phyloP scores from a whole-genome alignment of 2,329 filamentous ascomycete genomes.

The Chalara sp. region DNA sequence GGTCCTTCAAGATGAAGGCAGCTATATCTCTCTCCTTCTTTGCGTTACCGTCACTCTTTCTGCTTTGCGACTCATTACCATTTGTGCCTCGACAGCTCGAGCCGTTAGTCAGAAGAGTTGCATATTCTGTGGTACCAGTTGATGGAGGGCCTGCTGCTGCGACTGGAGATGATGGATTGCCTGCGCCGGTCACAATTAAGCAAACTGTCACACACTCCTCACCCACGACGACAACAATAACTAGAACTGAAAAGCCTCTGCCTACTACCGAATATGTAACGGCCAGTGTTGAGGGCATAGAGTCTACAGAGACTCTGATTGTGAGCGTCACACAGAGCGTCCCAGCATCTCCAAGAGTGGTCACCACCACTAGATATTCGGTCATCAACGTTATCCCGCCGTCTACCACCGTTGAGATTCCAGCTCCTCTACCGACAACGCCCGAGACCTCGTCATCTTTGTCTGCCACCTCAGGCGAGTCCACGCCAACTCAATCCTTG shows the following conservation, averaged over 20 bases:
- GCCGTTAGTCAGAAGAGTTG: slow-evolving; percentile 17
- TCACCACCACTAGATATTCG: slow-evolving; percentile 20
- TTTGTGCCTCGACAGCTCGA: slow-evolving; percentile 13
- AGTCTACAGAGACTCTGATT: slow-evolving; percentile 17
- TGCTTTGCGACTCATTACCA: slow-evolving; percentile 17
- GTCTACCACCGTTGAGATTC: slow-evolving; percentile 6
- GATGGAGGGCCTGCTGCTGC: slow-evolving; percentile 23
- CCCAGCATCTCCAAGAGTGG: slow-evolving; percentile 15
- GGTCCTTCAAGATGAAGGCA: not conserved
- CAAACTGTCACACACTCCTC: slow-evolving; percentile 16
- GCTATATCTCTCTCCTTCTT: slow-evolving; percentile 12
- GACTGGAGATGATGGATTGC: slow-evolving; percentile 4
- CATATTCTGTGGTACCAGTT: slow-evolving; percentile 29
- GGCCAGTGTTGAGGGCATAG: slow-evolving; percentile 18
- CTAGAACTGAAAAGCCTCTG: slow-evolving; percentile 15
- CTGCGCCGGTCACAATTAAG: slow-evolving; percentile 12
- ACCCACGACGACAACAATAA: slow-evolving; percentile 18
- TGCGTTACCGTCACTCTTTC: slow-evolving; percentile 20
- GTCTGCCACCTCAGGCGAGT: not conserved
- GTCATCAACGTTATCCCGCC: slow-evolving; percentile 22
- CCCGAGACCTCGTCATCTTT: slow-evolving; percentile 1
- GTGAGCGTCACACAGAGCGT: slow-evolving; percentile 22
- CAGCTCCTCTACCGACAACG: slow-evolving; percentile 4
- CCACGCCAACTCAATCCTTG: not conserved
- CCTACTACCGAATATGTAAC: slow-evolving; percentile 18